Base-by-base conservation (phyloP, 176 grass and related monocot genomes). In the Canna indica region DNA sequence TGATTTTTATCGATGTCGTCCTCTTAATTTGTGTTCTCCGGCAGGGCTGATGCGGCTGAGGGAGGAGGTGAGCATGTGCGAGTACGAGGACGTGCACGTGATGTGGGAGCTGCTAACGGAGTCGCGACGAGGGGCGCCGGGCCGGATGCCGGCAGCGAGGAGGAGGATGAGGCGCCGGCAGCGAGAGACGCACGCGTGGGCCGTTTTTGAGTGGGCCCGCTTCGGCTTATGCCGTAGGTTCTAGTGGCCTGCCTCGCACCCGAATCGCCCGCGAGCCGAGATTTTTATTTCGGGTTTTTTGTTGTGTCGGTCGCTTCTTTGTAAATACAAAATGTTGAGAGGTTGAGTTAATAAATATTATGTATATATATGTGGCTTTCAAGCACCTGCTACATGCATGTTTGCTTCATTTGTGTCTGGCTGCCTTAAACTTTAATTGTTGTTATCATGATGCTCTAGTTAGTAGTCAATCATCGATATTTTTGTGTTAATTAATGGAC, bases 31-130 rank as follows among this genome's bases (percentile, higher is more conserved):
- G 44, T 2, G 52, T 14, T 65, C 14, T 78, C 77, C 11, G 2
- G 59, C 78, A 96, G 93, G 93, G 76, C 69, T 96, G 79, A 81
- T 81, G 81, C 76, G 93, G 64, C 83, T 96, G 42, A 79, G 88
- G 88, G 76, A 96, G 61, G 93, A 96, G 79, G 88, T 96, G 79
- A 91, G 93, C 86, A 90, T 86, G 79, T 96, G 93, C 83, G 93
- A 91, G 79, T 96, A 96, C 79, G 93, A 90, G 71, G 93, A 96
- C 78, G 93, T 96, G 77, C 93, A 78, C 42, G 93, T 96, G 63
- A 90, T 96, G 93, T 91, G 93, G 93, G 93, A 91, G 79, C 88
- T 96, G 93, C 93, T 96, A 47, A 96, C 36, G 35, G 64, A 41
- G 58, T 33, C 69, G 35, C 15, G 69, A 18, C 26, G 81, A 47